Base-by-base conservation (phyloP, 2,329 filamentous ascomycete species). In the Fusarium zealandicum region DNA sequence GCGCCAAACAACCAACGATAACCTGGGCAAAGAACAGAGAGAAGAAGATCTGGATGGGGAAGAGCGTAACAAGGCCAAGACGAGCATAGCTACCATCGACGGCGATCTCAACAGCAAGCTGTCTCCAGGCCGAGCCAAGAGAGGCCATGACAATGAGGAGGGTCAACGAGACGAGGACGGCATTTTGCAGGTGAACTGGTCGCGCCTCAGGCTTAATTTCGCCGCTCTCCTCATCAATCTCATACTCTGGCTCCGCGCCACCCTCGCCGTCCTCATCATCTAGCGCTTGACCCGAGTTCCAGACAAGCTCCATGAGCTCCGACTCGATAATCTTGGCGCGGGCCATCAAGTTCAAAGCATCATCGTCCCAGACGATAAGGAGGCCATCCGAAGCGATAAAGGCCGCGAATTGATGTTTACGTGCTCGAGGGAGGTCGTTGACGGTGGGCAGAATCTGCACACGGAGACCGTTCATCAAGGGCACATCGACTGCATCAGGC, bases 361-460 rank as follows among this genome's bases (percentile, higher is more conserved):
- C 89, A 62, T 93, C 90, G 62, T 93, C 90, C 90, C 90, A 95
- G 1, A 93, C 89, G 2, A 93, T 78, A 1, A 95, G 76, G 5
- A 93, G 77, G 5, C 84, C 84, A 57, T 90, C 86, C 0, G 83
- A 84, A 2, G 88, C 86, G 35, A 93, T 81, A 69, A 93, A 93
- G 7, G 90, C 90, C 11, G 90, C 90, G 61, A 89, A 92, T 69
- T 93, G 90, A 70, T 91, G 85, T 71, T 91, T 93, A 54, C 90
- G 82, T 5, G 89, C 89, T 33, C 84, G 80, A 0, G 85, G 80
- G 4, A 92, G 79, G 67, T 92, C 88, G 13, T 88, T 83, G 38
- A 92, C 82, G 0, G 84, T 88, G 0, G 88, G 88, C 9, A 92
- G 73, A 54, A 93, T 88, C 72, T 92, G 90, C 13, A 92, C 84